Evolutionary conservation across 2,329 filamentous ascomycete species (phyloP), one percentile per base, ranked within the genome.

Genomic region (Aspergillus bombycis): DNA sequence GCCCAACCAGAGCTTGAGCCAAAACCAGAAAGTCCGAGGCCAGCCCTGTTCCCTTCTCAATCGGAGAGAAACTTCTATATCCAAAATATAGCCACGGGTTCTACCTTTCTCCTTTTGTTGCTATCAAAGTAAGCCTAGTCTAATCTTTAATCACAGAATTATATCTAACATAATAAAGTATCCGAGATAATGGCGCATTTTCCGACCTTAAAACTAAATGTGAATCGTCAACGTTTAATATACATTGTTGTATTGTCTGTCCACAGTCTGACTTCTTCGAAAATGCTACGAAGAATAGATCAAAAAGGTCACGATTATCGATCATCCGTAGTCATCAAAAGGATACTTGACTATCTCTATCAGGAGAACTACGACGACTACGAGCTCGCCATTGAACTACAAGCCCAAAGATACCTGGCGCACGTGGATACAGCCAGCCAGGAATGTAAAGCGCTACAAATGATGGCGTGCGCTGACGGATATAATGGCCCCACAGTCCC

Each of bases 331-430:
- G 55, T 60, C 7, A 26, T 57, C 19, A 19, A 50, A 19, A 60
- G 38, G 38, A 60, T 60, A 52, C 30, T 63, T 21, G 61, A 63
- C 36, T 63, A 56, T 34, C 43, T 63, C 55, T 63, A 63, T 30
- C 19, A n/a, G 41, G 61, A 30, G 23, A 34, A 54, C 32, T 60
- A 63, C 32, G 43, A 63, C 16, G 52, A 63, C 21, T 46, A 30
- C 36, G 4, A 34, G 21, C 30, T 38, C 8, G 16, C 7, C 23
- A n/a, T 12, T 21, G 52, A 28, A 28, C 4, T 28, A 28, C 4
- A 57, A 43, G 23, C 10, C 26, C 38, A 32, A 6, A n/a, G 26
- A 11, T 46, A 6, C 26, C 1, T 8, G 23, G 26, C 3, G 1
- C 21, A 26, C 2, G 26, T 28, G n/a, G n/a, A n/a, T n/a, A n/a